phyloP scores from a whole-genome alignment of 2,329 filamentous ascomycete genomes.

The Fusarium anthophilum region DNA sequence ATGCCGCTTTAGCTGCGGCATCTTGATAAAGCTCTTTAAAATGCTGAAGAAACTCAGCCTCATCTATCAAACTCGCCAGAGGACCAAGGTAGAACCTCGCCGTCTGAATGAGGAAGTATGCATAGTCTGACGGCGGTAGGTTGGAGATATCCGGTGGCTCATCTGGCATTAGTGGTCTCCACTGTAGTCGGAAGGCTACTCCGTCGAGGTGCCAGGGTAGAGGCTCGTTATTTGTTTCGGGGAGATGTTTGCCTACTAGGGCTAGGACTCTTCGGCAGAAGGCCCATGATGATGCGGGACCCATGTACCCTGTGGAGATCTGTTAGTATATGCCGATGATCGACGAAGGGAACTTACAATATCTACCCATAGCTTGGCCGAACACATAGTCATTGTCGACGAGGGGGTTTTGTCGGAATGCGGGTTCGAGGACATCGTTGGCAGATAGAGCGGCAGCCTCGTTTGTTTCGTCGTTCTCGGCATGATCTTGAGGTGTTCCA shows the following conservation, averaged over 20 bases:
- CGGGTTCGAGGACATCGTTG: constrained; percentile 33
- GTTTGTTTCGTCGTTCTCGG: neutral
- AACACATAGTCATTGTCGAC: constrained; percentile 41
- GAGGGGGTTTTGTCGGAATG: constrained; percentile 38
- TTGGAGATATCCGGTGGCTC: constrained; percentile 36
- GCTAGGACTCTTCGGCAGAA: constrained; percentile 40
- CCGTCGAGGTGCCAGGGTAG: constrained; percentile 41
- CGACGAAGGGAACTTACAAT: constrained; percentile 1
- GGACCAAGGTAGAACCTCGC: constrained; percentile 38
- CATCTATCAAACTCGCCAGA: constrained; percentile 33
- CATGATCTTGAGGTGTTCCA: constrained; percentile 12
- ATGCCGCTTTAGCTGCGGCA: constrained; percentile 24
- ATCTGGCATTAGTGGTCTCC: constrained; percentile 31
- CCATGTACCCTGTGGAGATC: constrained; percentile 37
- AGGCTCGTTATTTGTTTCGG: constrained; percentile 35
- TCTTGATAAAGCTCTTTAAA: constrained; percentile 38
- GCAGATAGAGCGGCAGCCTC: neutral
- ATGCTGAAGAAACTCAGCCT: constrained; percentile 26
- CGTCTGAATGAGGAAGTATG: constrained; percentile 37
- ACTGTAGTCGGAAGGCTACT: constrained; percentile 37
- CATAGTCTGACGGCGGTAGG: constrained; percentile 35
- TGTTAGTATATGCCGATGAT: neutral
- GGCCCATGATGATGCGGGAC: constrained; percentile 40
- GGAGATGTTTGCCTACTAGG: constrained; percentile 38
- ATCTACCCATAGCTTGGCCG: constrained; percentile 31